Percentiles rank a stretch among this genome's conserved stretches.
These are phyloP conservation scores for Penicillium sp. DNA, from an alignment of 2,329 filamentous ascomycete species.

Conservation along the genomic window DNA sequence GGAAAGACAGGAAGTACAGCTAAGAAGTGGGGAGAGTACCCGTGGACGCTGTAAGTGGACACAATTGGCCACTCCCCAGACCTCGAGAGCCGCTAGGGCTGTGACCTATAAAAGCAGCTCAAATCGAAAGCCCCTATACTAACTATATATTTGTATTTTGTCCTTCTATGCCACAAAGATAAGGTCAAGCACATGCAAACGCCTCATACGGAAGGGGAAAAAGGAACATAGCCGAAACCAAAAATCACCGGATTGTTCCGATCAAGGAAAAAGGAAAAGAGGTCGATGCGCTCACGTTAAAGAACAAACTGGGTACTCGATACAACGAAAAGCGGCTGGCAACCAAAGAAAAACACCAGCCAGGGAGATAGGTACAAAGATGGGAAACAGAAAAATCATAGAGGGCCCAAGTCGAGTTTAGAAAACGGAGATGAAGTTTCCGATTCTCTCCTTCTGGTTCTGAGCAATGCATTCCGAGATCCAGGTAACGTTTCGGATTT, in stretches of 20 bases:
- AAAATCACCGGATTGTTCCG: slow-evolving; percentile 12
- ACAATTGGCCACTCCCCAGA: too few species aligned
- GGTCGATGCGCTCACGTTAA: slow-evolving; percentile 26
- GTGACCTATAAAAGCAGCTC: background rate
- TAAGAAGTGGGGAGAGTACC: too few species aligned
- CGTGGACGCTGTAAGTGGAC: too few species aligned
- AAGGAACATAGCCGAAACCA: slow-evolving; percentile 17
- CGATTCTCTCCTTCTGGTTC: slow-evolving; percentile 97
- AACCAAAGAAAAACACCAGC: slow-evolving; percentile 12
- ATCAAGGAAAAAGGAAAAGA: slow-evolving; percentile 10
- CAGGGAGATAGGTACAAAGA: slow-evolving; percentile 16
- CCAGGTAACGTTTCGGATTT: slow-evolving; percentile 99
- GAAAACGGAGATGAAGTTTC: slow-evolving; percentile 98
- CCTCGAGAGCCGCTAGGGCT: too few species aligned
- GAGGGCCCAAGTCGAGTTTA: slow-evolving; percentile 37
- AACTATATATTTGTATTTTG: slow-evolving; percentile 10
- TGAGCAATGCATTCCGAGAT: slow-evolving; percentile 99
- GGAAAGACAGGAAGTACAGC: too few species aligned
- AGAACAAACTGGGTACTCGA: slow-evolving; percentile 29
- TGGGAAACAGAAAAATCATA: slow-evolving; percentile 10
- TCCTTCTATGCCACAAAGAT: slow-evolving; percentile 25
- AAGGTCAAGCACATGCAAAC: slow-evolving; percentile 19
- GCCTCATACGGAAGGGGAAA: slow-evolving; percentile 14
- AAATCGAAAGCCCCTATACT: background rate
- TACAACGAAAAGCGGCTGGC: slow-evolving; percentile 16